Conservation (phyloP, 495 filamentous ascomycete genomes). For the Talaromyces wortmannii region DNA sequence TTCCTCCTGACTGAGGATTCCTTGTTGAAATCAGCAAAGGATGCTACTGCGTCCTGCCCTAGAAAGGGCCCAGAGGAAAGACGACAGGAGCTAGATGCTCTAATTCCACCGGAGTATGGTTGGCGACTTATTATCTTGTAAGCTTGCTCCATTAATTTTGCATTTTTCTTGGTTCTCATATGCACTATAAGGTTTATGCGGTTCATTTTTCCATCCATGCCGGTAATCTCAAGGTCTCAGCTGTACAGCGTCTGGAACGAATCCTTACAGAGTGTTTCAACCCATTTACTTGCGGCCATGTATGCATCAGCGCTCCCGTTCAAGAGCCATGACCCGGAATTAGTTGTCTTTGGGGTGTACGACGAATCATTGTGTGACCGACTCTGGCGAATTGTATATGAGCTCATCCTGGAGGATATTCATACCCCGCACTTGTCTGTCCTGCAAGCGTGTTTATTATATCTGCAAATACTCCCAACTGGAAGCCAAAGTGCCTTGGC, state of each 20-base stretch:
- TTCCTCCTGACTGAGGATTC: slow-evolving; percentile 26
- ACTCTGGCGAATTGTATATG: slow-evolving; percentile 26
- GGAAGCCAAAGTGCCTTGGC: slow-evolving; percentile 11
- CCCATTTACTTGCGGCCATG: slow-evolving; percentile 26
- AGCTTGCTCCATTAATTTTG: slow-evolving; percentile 1
- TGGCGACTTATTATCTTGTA: slow-evolving; percentile 19
- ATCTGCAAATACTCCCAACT: slow-evolving; percentile 19
- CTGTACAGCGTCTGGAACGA: slow-evolving; percentile 12
- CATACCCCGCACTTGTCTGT: slow-evolving; percentile 26
- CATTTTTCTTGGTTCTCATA: background rate
- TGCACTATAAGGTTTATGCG: slow-evolving; percentile 17
- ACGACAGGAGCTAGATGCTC: slow-evolving; percentile 15
- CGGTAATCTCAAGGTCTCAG: slow-evolving; percentile 23
- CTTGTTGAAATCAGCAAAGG: slow-evolving; percentile 13
- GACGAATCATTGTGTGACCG: slow-evolving; percentile 16
- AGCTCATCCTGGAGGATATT: slow-evolving; percentile 24
- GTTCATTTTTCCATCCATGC: slow-evolving; percentile 23
- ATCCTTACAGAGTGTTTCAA: slow-evolving; percentile 14
- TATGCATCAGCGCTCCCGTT: slow-evolving; percentile 30
- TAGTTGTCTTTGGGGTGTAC: slow-evolving; percentile 14
- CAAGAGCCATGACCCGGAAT: background rate
- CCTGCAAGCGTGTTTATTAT: slow-evolving; percentile 26
- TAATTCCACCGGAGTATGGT: slow-evolving; percentile 23
- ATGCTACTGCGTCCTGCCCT: slow-evolving; percentile 6
- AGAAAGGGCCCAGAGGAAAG: background rate